Evolutionary conservation across 345 rosid genomes (phyloP).

Genomic region (Aquilaria yunnanensis): DNA sequence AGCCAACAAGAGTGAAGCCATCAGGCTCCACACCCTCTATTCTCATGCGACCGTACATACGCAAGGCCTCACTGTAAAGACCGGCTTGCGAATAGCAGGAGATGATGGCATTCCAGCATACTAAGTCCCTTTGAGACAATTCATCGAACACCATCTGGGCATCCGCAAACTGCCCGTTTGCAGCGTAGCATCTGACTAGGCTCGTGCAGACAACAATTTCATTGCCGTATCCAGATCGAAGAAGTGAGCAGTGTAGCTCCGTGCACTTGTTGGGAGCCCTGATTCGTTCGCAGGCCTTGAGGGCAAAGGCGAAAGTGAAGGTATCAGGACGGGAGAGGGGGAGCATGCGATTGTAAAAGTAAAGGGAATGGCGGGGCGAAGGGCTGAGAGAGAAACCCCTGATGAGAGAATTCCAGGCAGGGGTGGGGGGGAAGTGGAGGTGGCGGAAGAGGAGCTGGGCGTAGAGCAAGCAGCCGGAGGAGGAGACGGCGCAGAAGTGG

Average conservation of each 20-base stretch:
- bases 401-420: constrained; percentile 35
- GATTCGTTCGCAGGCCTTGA: constrained; percentile 43
- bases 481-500: constrained; percentile 24
- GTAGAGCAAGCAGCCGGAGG: constrained; percentile 18
- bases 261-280: constrained; percentile 23
- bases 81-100: constrained; percentile 44
- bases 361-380: constrained; percentile 35
- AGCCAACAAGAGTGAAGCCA: constrained; percentile 48
- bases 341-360: constrained; percentile 26
- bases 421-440: constrained; percentile 22
- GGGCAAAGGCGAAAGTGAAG: constrained; percentile 41
- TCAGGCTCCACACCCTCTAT: constrained; percentile 25
- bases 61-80: constrained; percentile 31
- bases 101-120: constrained; percentile 69
- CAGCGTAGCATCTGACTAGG: constrained; percentile 32
- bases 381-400: constrained; percentile 23
- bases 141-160: constrained; percentile 43
- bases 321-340: constrained; percentile 33
- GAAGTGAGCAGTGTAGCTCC: constrained; percentile 48
- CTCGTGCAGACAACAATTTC: constrained; percentile 39
- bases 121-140: constrained; percentile 45
- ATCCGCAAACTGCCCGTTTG: constrained; percentile 15
- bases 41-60: constrained; percentile 32
- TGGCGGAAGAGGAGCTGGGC: constrained; percentile 23
- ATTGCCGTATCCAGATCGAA: constrained; percentile 28